Evolutionary conservation across 306 rosid species (phyloP), one percentile per base, ranked within the genome.

Genomic region (Herpetospermum pedunculosum): DNA sequence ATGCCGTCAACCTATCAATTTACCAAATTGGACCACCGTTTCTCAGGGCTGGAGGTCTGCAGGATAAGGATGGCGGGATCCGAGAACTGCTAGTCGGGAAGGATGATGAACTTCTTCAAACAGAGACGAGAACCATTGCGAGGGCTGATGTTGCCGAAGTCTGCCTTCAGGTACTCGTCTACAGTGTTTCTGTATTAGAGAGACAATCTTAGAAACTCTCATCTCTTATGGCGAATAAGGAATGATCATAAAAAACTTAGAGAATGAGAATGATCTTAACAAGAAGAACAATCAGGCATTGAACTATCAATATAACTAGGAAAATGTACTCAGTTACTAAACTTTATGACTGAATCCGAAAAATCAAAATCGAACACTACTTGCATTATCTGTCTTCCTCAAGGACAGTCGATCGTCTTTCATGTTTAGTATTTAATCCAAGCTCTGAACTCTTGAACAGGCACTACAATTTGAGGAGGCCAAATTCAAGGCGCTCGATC

Each of bases 141-240:
- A 78, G 99, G 77, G 84, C 89, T 32, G 97, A 94, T 75, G 99
- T 94, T 23, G 96, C 99, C 18, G 97, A 94, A 87, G 92, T 89
- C 57, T 84, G 95, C 81, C 49, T 94, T 85, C 97, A 91, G 98
- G 97, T 93, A 86, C 38, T 44, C 6, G 21, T 30, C 65, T 16
- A 28, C 37, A 6, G 43, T 63, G 16, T 77, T 49, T 63, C 19
- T 78, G 43, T 10, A 47, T 47, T n/a, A 19, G 29, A 74, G 26
- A 11, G 16, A 35, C 23, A 4, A 59, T 32, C 68, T 18, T 4
- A 12, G 35, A 55, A 55, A 55, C 62, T 55, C 62, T 55, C n/a
- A 26, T 55, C 34, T 25, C 59, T 3, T 28, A 57, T 28, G 34
- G 6, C 3, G 5, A 57, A 28, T 15, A 29, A 58, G 65, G 37